Conservation (phyloP, 2,329 filamentous ascomycete genomes). For the Aspergillus ochraceus region DNA sequence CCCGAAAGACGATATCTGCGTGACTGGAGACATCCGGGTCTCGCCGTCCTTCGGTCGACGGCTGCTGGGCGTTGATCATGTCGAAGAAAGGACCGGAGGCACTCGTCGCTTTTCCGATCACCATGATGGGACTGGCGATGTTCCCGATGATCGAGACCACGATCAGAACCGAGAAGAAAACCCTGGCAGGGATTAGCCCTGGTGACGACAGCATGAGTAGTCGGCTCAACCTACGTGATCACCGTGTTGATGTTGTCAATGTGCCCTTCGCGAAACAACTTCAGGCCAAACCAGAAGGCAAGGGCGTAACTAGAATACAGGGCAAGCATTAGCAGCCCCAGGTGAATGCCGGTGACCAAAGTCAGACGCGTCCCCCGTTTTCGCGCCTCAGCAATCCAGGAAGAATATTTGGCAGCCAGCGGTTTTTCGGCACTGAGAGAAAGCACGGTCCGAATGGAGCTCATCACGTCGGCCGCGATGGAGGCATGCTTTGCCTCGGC, state of each 20-base stretch:
- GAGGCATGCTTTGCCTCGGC: constrained; percentile 37
- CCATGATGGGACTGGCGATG: constrained; percentile 33
- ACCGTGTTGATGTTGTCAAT: constrained; percentile 36
- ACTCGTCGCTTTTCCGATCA: constrained; percentile 34
- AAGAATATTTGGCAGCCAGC: constrained; percentile 36
- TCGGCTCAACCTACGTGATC: constrained; percentile 29
- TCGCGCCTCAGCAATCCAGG: constrained; percentile 38
- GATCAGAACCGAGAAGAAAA: constrained; percentile 23
- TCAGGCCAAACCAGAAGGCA: constrained; percentile 40
- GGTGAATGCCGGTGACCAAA: constrained; percentile 29
- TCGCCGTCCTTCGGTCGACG: constrained; percentile 39
- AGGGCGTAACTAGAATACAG: constrained; percentile 37
- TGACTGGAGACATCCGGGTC: constrained; percentile 52
- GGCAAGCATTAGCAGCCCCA: constrained; percentile 35
- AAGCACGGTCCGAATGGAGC: constrained; percentile 44
- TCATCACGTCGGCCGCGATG: constrained; percentile 44
- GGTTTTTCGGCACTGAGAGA: constrained; percentile 43
- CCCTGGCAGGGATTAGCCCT: neutral
- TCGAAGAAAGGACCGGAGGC: constrained; percentile 34
- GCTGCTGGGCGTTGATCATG: constrained; percentile 28
- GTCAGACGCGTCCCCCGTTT: constrained; percentile 30
- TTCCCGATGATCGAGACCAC: constrained; percentile 25
- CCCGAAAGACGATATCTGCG: constrained; percentile 59
- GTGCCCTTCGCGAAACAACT: constrained; percentile 32
- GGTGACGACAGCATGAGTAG: neutral